These are phyloP conservation scores for Chlorophyllum brunneum DNA, from an alignment of 768 basidiomycete genomes.

Conservation along the genomic window DNA sequence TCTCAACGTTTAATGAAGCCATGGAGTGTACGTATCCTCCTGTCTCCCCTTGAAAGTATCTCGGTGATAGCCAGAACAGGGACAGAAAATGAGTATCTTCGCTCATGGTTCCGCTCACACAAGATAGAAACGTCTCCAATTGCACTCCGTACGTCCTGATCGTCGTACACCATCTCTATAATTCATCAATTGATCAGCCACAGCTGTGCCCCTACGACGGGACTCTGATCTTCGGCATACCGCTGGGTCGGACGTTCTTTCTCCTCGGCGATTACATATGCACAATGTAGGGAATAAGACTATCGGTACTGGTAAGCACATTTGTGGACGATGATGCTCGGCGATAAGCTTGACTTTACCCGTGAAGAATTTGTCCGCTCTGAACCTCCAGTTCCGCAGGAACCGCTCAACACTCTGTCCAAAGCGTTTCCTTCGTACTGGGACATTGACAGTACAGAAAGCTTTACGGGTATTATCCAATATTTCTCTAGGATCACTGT, in stretches of 20 bases:
- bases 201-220: slow-evolving; percentile 58
- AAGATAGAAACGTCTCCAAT: slow-evolving; percentile 45
- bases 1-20: slow-evolving; percentile 80
- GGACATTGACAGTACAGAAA: slow-evolving; percentile 41
- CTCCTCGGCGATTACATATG: slow-evolving; percentile 66
- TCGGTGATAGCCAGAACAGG: slow-evolving; percentile 34
- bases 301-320: slow-evolving; percentile 51
- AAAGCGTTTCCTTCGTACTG: slow-evolving; percentile 80
- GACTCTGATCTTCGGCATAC: slow-evolving; percentile 39
- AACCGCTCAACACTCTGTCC: slow-evolving; percentile 72
- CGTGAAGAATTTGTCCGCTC: slow-evolving; percentile 25
- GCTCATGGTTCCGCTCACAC: slow-evolving; percentile 70
- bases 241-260: slow-evolving; percentile 47
- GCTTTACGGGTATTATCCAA: slow-evolving; percentile 58
- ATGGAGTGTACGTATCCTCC: slow-evolving; percentile 71
- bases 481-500: slow-evolving; percentile 69
- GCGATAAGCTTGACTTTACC: not conserved
- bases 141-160: slow-evolving; percentile 45
- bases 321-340: not conserved
- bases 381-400: slow-evolving; percentile 33
- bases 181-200: slow-evolving; percentile 8
- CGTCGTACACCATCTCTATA: not conserved
- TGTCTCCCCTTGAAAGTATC: not conserved
- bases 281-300: slow-evolving; percentile 70
- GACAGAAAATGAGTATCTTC: slow-evolving; percentile 93